Evolutionary conservation across 2,329 filamentous ascomycete species (phyloP), one percentile per base, ranked within the genome.

Genomic region (Corinectria fuckeliana): DNA sequence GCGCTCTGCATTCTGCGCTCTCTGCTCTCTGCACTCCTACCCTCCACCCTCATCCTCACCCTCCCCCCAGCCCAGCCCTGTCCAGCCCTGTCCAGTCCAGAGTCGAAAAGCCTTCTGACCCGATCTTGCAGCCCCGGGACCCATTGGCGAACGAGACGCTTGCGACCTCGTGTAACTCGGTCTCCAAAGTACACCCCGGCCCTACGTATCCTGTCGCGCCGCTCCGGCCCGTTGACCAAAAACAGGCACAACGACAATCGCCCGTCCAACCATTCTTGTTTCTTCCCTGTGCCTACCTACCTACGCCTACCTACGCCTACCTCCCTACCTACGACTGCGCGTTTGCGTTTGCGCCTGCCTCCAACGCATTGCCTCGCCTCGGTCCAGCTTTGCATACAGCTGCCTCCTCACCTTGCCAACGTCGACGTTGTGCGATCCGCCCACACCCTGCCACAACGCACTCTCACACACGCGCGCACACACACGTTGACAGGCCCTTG

Each of bases 101-200:
- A 47, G 36, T 50, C 41, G 16, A 45, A 25, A 48, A 49, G 42
- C 58, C 58, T 60, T 60, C 66, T 70, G 68, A 70, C 66, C 63
- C 68, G 66, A 68, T 64, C 61, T 68, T 62, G 51, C 54, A 66
- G 59, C 65, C 63, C 54, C 63, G 57, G 59, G 45, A 59, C 56
- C 59, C 58, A 68, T 69, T 70, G 68, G 62, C 66, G 66, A 69
- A 69, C 68, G 66, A 70, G 64, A 69, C 60, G 66, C 62, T 68
- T 63, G 63, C 51, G 49, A 57, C 58, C 56, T 63, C 66, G 68
- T 70, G 68, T 70, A 70, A 70, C 68, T 54, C 53, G 53, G 56
- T 58, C 47, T 54, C 56, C 64, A 67, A 64, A 62, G 57, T 57
- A 58, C 61, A 65, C 56, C 59, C 62, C 56, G 53, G 50, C 57